Evolutionary conservation across 169 alveolate genomes (phyloP).

Genomic region (Plasmodium cynomolgi): DNA sequence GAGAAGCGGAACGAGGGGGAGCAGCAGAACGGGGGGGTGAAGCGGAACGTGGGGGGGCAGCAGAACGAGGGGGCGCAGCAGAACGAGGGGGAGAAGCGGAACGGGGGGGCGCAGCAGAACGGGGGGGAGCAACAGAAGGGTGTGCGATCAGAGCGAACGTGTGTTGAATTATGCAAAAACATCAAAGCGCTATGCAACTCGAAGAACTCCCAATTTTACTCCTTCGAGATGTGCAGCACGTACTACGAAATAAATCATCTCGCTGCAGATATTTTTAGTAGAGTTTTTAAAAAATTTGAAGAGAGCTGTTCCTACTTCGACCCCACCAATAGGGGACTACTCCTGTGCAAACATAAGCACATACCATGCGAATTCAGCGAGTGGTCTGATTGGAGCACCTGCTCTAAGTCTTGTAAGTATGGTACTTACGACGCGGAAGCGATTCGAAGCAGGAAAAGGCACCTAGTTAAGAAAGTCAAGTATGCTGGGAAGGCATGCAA

Average conservation of each 20-base stretch:
- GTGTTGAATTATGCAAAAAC: not conserved
- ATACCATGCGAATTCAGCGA: slow-evolving; percentile 39
- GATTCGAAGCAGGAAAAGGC: slow-evolving; percentile 7
- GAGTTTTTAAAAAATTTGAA: not conserved
- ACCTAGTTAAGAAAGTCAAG: not conserved
- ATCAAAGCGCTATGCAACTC: not conserved
- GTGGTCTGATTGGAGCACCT: slow-evolving; percentile 83
- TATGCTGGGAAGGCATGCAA: slow-evolving; percentile 22
- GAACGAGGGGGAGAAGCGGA: not conserved
- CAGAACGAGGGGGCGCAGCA: not conserved
- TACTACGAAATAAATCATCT: slow-evolving; percentile 19
- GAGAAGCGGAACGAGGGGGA: not conserved
- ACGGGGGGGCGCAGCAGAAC: not conserved
- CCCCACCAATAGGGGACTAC: slow-evolving; percentile 75
- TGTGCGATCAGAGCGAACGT: not conserved
- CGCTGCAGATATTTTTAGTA: not conserved
- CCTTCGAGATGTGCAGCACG: slow-evolving; percentile 19
- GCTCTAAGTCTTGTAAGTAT: slow-evolving; percentile 76
- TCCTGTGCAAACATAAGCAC: slow-evolving; percentile 77
- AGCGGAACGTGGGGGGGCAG: too few relatives aligned
- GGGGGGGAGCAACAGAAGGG: not conserved
- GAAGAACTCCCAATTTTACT: slow-evolving; percentile 1
- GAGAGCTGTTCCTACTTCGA: slow-evolving; percentile 23
- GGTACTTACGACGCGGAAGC: slow-evolving; percentile 60
- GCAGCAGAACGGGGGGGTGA: not conserved